A percentile compares a stretch with the other conserved stretches of the same genome.
Evolutionary conservation across 176 grass and related monocot genomes (phyloP).

Genomic region (Olyra latifolia): DNA sequence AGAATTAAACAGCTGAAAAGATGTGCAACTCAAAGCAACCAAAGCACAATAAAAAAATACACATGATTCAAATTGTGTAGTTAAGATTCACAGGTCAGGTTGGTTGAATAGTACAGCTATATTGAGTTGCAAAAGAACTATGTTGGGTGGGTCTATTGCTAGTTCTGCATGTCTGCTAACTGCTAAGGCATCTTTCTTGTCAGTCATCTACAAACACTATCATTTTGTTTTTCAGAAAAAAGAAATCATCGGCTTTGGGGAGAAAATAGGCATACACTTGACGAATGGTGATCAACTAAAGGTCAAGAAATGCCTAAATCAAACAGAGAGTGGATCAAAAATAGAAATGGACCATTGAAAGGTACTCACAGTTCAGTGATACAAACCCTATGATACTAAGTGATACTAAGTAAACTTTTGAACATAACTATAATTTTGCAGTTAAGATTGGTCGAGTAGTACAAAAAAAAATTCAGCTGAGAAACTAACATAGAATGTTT

Average conservation of each 20-base stretch:
- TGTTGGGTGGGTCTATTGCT: neutral
- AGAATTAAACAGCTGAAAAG: neutral
- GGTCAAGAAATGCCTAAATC: neutral
- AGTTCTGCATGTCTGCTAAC: neutral
- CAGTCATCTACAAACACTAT: neutral
- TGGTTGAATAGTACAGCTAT: too few species aligned
- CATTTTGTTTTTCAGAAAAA: neutral
- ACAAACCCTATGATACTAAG: slow-evolving; percentile 55
- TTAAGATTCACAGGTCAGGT: neutral
- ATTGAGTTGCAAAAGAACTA: neutral
- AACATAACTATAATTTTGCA: neutral
- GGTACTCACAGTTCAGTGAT: slow-evolving; percentile 77
- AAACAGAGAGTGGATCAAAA: neutral
- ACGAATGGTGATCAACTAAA: neutral
- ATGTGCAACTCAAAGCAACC: neutral
- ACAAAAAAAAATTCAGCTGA: neutral
- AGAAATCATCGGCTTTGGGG: neutral
- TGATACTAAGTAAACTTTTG: neutral
- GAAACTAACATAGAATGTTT: slow-evolving; percentile 1
- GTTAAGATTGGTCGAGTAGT: neutral
- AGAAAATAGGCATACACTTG: neutral
- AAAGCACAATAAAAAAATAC: neutral
- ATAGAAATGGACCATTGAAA: neutral
- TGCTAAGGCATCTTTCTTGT: neutral
- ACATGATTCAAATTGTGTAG: neutral